Percentiles rank a stretch among this genome's conserved stretches.
These are phyloP conservation scores for Kwoniella pini DNA, from an alignment of 768 basidiomycete genomes.

Conservation along the genomic window DNA sequence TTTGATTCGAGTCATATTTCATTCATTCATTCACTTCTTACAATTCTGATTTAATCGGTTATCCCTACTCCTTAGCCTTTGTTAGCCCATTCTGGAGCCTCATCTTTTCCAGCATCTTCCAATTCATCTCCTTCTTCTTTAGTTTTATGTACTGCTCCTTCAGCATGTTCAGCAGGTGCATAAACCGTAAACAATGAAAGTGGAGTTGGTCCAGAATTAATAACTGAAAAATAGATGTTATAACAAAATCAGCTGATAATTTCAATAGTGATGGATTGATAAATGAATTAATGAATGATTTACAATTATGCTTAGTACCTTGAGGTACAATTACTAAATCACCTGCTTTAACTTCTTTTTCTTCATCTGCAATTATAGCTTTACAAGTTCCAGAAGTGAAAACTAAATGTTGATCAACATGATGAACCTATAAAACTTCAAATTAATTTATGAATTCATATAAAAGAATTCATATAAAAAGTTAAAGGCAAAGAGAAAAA, in stretches of 20 bases:
- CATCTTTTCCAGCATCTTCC: slow-evolving; percentile 56
- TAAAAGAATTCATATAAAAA: neutral
- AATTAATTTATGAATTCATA: neutral
- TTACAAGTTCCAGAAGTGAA: slow-evolving; percentile 55
- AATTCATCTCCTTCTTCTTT: slow-evolving; percentile 56
- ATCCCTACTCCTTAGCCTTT: slow-evolving; percentile 26
- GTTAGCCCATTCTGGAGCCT: slow-evolving; percentile 54
- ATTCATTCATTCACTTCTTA: no score
- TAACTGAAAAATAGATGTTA: slow-evolving; percentile 24
- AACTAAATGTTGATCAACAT: slow-evolving; percentile 55
- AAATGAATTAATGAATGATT: no score
- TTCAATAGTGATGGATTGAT: no score
- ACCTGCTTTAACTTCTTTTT: slow-evolving; percentile 54
- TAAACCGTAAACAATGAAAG: slow-evolving; percentile 56
- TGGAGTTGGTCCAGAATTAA: slow-evolving; percentile 54
- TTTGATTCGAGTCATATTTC: no score
- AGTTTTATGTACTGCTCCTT: slow-evolving; percentile 54
- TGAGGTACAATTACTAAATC: slow-evolving; percentile 57
- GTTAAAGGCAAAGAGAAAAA: neutral
- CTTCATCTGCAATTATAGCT: slow-evolving; percentile 56
- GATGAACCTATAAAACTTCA: slow-evolving; percentile 45
- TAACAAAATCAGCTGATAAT: neutral
- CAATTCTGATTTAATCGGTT: no score
- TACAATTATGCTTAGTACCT: slow-evolving; percentile 55
- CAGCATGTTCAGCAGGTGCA: slow-evolving; percentile 53